Conservation (phyloP, 768 basidiomycete species). For the Pholiota conissans region DNA sequence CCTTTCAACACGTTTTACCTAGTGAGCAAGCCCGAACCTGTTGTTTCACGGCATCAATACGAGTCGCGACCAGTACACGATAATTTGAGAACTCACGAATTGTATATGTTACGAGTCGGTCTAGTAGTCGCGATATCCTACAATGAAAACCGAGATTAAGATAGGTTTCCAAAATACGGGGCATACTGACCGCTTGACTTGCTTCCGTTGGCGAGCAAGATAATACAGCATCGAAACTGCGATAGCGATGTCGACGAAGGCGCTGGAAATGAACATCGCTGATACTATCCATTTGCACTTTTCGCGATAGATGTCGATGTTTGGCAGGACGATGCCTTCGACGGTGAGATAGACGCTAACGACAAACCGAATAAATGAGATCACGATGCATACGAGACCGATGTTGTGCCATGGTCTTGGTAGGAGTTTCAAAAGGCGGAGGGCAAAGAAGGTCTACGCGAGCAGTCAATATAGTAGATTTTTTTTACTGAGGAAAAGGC, state of each 20-base stretch:
- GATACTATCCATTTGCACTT: constrained; percentile 32
- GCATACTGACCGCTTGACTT: constrained; percentile 17
- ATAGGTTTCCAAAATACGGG: neutral
- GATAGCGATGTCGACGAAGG: constrained; percentile 30
- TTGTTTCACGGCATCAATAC: neutral
- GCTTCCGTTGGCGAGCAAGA: constrained; percentile 21
- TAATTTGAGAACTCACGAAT: constrained; percentile 22
- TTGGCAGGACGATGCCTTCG: constrained; percentile 20
- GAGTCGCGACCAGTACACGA: neutral
- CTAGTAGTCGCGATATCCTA: constrained; percentile 25
- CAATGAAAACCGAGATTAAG: neutral
- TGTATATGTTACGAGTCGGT: constrained; percentile 28
- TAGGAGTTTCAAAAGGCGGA: constrained; percentile 28
- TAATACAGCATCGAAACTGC: constrained; percentile 31
- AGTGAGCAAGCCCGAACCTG: constrained; percentile 26
- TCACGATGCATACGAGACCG: constrained; percentile 24
- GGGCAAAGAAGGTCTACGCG: constrained; percentile 30
- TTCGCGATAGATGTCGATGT: constrained; percentile 20
- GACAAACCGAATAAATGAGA: constrained; percentile 24
- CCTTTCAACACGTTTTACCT: constrained; percentile 12
- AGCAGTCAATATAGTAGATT: neutral
- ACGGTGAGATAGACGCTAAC: constrained; percentile 28
- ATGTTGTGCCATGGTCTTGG: constrained; percentile 26
- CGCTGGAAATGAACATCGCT: constrained; percentile 26
- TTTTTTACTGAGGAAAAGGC: neutral